Conservation (phyloP, 805 yeast genomes). For the Saturnispora dispora region DNA sequence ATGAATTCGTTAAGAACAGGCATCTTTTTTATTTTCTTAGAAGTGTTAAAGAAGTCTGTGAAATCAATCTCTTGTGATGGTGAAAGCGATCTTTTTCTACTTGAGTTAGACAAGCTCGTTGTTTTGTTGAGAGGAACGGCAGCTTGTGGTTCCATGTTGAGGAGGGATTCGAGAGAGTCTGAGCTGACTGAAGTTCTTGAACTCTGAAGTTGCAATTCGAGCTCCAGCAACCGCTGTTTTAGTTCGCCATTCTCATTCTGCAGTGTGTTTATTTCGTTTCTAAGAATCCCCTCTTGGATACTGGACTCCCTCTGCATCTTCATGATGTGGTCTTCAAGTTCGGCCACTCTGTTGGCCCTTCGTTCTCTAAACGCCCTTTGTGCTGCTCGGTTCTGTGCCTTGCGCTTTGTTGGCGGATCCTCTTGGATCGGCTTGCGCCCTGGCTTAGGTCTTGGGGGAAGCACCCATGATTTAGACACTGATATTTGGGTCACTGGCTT, state of each 20-base stretch:
- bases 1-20: constrained; percentile 11
- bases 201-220: constrained; percentile 19
- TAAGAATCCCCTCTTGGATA: constrained; percentile 44
- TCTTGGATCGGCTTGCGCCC: constrained; percentile 45
- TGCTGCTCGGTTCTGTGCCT: constrained; percentile 91
- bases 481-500: constrained; percentile 38
- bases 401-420: constrained; percentile 75
- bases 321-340: constrained; percentile 59
- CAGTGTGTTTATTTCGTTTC: constrained; percentile 42
- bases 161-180: constrained; percentile 2
- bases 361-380: constrained; percentile 87
- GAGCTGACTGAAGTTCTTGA: background rate
- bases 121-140: constrained; percentile 48
- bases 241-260: constrained; percentile 38
- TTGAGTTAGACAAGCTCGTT: constrained; percentile 4
- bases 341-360: constrained; percentile 72
- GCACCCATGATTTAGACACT: constrained; percentile 50
- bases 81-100: background rate
- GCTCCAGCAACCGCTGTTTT: constrained; percentile 20
- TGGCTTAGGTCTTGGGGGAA: constrained; percentile 56
- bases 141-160: constrained; percentile 46
- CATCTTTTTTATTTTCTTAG: constrained; percentile 21
- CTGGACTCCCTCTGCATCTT: constrained; percentile 62
- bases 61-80: constrained; percentile 42
- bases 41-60: constrained; percentile 33